phyloP scores from a whole-genome alignment of 1,284 basidiomycete species.

The Trichosporon sp. region DNA sequence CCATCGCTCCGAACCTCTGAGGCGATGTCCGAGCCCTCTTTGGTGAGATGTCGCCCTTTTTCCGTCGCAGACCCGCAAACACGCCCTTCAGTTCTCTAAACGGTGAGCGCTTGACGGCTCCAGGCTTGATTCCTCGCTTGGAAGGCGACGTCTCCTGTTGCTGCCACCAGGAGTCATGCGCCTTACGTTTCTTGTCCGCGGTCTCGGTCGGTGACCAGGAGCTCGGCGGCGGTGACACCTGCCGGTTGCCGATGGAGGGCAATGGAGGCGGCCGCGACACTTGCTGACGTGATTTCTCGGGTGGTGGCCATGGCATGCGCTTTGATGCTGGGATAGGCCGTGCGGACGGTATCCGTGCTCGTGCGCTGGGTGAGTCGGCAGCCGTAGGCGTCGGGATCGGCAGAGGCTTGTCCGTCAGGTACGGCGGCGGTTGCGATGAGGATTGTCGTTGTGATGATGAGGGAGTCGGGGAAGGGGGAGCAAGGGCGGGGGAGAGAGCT shows the following conservation, averaged over 20 bases:
- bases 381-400: slow-evolving; percentile 39
- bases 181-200: slow-evolving; percentile 34
- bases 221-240: slow-evolving; percentile 36
- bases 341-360: slow-evolving; percentile 22
- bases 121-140: slow-evolving; percentile 15
- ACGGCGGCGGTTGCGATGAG: slow-evolving; percentile 26
- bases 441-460: not conserved
- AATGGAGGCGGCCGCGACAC: slow-evolving; percentile 32
- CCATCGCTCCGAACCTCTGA: not conserved
- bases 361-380: slow-evolving; percentile 10
- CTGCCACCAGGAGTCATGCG: slow-evolving; percentile 13
- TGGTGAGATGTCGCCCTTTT: slow-evolving; percentile 36
- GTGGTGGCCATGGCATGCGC: slow-evolving; percentile 27
- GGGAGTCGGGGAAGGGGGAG: slow-evolving; percentile 1
- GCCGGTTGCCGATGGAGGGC: slow-evolving; percentile 25
- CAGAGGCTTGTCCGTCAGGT: slow-evolving; percentile 49
- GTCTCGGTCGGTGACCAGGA: slow-evolving; percentile 35
- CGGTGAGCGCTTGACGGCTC: slow-evolving; percentile 38
- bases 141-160: slow-evolving; percentile 23
- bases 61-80: slow-evolving; percentile 44
- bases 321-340: slow-evolving; percentile 33
- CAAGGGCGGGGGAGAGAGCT: not conserved
- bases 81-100: slow-evolving; percentile 49
- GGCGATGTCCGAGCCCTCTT: slow-evolving; percentile 8
- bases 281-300: not conserved